Conservation (phyloP, 257 asterid genomes). For the Solanum pennellii region DNA sequence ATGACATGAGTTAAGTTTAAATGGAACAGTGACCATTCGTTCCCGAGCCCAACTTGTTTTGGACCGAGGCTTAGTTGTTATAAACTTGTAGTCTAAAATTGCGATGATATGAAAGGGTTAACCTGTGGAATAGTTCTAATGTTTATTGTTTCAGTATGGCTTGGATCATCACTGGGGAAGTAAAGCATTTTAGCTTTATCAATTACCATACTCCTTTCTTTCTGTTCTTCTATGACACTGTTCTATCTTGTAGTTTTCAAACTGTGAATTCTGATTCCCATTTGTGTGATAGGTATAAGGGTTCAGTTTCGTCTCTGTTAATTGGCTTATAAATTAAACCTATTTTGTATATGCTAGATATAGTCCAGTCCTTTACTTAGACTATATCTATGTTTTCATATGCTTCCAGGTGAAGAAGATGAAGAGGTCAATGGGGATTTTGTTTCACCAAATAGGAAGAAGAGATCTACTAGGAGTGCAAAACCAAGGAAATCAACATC, state of each 20-base stretch:
- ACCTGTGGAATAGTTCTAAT: background rate
- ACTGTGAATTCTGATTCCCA: background rate
- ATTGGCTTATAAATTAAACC: background rate
- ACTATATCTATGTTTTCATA: background rate
- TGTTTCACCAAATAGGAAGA: conserved; percentile 76
- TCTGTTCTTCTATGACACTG: background rate
- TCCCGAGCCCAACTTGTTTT: background rate
- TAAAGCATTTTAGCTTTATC: background rate
- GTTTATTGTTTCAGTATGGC: background rate
- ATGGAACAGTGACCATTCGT: background rate
- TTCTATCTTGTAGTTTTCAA: background rate
- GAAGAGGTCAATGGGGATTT: conserved; percentile 51
- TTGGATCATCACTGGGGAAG: background rate
- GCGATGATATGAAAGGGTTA: background rate
- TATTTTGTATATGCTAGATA: background rate
- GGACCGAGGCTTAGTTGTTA: background rate
- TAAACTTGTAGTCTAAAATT: background rate
- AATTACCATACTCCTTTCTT: background rate
- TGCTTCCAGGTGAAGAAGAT: conserved; percentile 57
- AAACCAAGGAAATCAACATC: conserved; percentile 55
- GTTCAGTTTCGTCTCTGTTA: background rate
- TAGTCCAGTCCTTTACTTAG: background rate
- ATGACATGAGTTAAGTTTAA: background rate
- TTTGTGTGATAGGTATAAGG: background rate
- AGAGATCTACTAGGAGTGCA: conserved; percentile 53